A percentile compares a stretch with the other conserved stretches of the same genome.
These are phyloP conservation scores for Geranium rotundifolium DNA, from an alignment of 345 rosid species.

Conservation along the genomic window DNA sequence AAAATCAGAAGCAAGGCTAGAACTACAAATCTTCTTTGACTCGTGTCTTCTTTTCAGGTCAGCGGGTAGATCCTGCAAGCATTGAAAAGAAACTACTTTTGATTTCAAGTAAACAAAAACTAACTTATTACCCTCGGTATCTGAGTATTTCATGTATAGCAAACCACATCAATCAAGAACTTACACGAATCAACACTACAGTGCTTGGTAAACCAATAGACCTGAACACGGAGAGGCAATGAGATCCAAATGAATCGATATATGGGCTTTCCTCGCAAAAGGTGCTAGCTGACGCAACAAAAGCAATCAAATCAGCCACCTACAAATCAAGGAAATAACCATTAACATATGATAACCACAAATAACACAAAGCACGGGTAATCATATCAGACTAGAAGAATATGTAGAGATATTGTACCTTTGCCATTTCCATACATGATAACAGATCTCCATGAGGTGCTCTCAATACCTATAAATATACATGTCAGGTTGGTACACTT, in stretches of 20 bases:
- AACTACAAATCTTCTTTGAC: slow-evolving; percentile 52
- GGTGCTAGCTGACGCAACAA: slow-evolving; percentile 69
- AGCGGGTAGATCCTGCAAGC: slow-evolving; percentile 55
- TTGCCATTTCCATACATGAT: slow-evolving; percentile 90
- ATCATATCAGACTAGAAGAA: background rate
- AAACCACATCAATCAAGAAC: slow-evolving; percentile 17
- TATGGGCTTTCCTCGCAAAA: slow-evolving; percentile 37
- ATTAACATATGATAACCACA: background rate
- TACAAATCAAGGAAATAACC: slow-evolving; percentile 16
- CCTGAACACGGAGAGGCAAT: slow-evolving; percentile 78
- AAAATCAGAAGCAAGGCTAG: slow-evolving; percentile 60
- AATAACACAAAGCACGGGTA: background rate
- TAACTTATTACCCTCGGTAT: background rate
- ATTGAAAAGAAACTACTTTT: slow-evolving; percentile 5
- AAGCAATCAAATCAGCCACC: slow-evolving; percentile 95
- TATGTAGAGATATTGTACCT: slow-evolving; percentile 30
- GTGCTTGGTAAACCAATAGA: slow-evolving; percentile 86
- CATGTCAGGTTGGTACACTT: background rate
- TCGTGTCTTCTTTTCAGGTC: slow-evolving; percentile 58
- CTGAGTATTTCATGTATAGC: slow-evolving; percentile 4
- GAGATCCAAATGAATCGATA: slow-evolving; percentile 76
- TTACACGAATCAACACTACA: slow-evolving; percentile 74
- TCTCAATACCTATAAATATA: slow-evolving; percentile 41
- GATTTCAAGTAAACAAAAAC: slow-evolving; percentile 9
- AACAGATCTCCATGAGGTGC: slow-evolving; percentile 78